Percentiles rank a stretch among this genome's conserved stretches.
These are phyloP conservation scores for Vachellia pachyceras DNA, from an alignment of 306 rosid genomes.

Conservation along the genomic window DNA sequence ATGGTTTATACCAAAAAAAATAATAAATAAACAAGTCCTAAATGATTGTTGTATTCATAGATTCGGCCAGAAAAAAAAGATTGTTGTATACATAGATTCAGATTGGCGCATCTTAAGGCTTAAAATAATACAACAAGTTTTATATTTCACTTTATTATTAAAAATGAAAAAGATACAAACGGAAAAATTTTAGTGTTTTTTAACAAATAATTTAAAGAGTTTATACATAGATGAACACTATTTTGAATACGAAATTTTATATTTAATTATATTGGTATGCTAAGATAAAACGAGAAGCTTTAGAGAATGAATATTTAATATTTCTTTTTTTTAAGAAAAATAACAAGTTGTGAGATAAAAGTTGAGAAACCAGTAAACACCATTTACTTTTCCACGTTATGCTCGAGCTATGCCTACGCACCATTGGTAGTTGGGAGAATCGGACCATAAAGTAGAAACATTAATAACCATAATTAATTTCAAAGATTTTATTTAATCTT, in stretches of 20 bases:
- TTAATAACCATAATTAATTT: not conserved
- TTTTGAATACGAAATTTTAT: too few species aligned
- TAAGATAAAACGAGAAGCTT: too few species aligned
- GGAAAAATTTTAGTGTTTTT: too few species aligned
- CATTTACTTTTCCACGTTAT: not conserved
- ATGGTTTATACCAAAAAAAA: too few species aligned
- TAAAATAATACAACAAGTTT: too few species aligned
- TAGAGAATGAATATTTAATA: not conserved
- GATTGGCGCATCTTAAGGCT: not conserved
- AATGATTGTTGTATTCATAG: not conserved
- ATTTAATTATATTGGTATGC: too few species aligned
- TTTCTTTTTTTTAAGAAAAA: too few species aligned
- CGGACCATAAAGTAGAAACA: not conserved
- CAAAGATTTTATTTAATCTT: not conserved
- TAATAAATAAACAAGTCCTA: not conserved
- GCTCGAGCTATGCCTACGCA: not conserved
- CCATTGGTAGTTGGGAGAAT: not conserved
- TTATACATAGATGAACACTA: too few species aligned
- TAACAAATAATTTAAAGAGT: too few species aligned
- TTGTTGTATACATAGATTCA: not conserved
- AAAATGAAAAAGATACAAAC: too few species aligned
- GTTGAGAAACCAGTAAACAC: not conserved
- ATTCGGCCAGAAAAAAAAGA: not conserved
- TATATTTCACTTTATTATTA: too few species aligned
- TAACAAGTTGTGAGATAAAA: not conserved